Base-by-base conservation (phyloP, 345 rosid genomes). In the Carallia brachiata region DNA sequence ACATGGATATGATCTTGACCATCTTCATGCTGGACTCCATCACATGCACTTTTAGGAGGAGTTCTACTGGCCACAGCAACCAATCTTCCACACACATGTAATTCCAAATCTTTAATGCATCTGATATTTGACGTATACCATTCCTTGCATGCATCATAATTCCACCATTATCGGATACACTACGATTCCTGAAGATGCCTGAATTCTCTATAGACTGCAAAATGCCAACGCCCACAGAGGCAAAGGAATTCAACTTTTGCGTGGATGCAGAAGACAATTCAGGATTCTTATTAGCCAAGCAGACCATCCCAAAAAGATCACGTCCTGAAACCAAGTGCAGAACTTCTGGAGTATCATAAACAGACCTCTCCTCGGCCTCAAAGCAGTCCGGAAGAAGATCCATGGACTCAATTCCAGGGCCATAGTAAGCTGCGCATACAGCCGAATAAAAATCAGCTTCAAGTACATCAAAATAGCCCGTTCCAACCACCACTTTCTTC, bases 341-440 rank as follows among this genome's bases (percentile, higher is more conserved):
- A 56, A 94, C 90, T 72, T 94, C 97, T 5, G 80, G 80, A 60
- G 86, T 90, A 37, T 87, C 91, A 72, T 52, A 82, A 54, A 83
- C 84, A 79, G 98, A 94, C 74, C 98, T 90, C 73, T 91, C 98
- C 87, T 94, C 97, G 5, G 97, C 98, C 86, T 94, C 97, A 72
- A 94, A 94, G 69, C 90, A 77, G 70, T 87, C 89, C 1, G 98
- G 98, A 77, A 94, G 96, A 78, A 86, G 84, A 73, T 91, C 90
- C 79, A 85, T 70, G 32, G 90, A 91, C 52, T 90, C 96, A n/a
- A 91, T 80, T 12, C 63, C 77, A 75, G 97, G 98, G 18, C 98
- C 98, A 54, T 88, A 91, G 68, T 85, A 94, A 28, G 97, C 97
- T 0, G 86, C 76, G 40, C 83, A 86, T 53, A 94, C 68, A 19